phyloP scores from a whole-genome alignment of 352 stramenopile genomes.

The Globisporangium nunn region DNA sequence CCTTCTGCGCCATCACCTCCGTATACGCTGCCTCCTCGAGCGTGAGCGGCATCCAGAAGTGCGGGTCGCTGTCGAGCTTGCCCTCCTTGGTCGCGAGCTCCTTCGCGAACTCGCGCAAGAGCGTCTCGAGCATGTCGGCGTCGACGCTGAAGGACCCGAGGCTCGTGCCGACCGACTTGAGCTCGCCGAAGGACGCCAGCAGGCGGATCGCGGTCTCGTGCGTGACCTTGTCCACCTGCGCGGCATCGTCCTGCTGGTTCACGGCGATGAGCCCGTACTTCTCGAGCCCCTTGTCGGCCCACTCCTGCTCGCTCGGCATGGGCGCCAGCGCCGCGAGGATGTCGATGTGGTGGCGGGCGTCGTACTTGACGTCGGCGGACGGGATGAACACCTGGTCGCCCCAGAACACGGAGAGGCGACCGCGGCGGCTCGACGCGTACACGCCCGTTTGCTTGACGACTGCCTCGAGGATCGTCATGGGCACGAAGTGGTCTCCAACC shows the following conservation, averaged over 20 bases:
- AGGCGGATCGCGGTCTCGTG: constrained; percentile 93
- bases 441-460: constrained; percentile 98
- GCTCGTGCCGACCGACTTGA: constrained; percentile 93
- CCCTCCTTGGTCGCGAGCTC: constrained; percentile 89
- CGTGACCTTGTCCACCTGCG: constrained; percentile 97
- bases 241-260: constrained; percentile 87
- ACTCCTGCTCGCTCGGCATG: constrained; percentile 92
- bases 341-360: constrained; percentile 94
- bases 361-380: constrained; percentile 89
- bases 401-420: constrained; percentile 96
- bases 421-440: constrained; percentile 92
- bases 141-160: constrained; percentile 96
- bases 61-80: constrained; percentile 96
- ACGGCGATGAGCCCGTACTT: constrained; percentile 98
- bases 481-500: constrained; percentile 79
- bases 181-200: constrained; percentile 89
- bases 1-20: constrained; percentile 94
- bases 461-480: constrained; percentile 96
- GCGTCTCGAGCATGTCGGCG: constrained; percentile 85
- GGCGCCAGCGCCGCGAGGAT: constrained; percentile 94
- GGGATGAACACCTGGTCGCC: constrained; percentile 98
- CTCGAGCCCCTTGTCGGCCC: constrained; percentile 93
- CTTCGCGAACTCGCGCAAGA: constrained; percentile 90
- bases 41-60: constrained; percentile 99
- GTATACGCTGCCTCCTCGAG: constrained; percentile 89